These are phyloP conservation scores for Petasospora rhodanensis DNA, from an alignment of 1,139 yeast species.

Conservation along the genomic window DNA sequence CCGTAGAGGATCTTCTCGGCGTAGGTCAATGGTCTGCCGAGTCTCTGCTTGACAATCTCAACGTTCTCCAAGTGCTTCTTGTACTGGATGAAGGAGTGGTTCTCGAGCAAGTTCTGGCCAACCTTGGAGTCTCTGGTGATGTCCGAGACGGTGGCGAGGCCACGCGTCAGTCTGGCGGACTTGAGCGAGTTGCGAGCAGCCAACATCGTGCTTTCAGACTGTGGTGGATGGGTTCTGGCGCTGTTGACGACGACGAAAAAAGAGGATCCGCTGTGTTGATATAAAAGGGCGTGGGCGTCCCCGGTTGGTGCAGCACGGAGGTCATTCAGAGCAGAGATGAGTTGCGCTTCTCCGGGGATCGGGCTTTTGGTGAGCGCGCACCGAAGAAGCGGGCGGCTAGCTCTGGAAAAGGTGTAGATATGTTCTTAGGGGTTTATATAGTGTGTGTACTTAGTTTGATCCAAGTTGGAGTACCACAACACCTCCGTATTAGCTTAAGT, in stretches of 20 bases:
- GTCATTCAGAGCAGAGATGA: slow-evolving; percentile 19
- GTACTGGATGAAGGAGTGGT: slow-evolving; percentile 74
- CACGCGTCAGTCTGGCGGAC: slow-evolving; percentile 45
- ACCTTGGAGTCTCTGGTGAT: slow-evolving; percentile 90
- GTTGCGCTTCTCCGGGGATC: slow-evolving; percentile 16
- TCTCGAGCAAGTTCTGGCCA: slow-evolving; percentile 85
- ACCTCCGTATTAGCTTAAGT: neutral
- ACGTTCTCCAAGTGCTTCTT: slow-evolving; percentile 79
- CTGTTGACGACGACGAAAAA: too few relatives aligned
- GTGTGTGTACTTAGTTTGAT: too few relatives aligned
- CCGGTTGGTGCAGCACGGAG: slow-evolving; percentile 11
- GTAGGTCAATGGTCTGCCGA: slow-evolving; percentile 91
- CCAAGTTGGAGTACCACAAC: too few relatives aligned
- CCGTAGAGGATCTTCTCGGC: slow-evolving; percentile 97
- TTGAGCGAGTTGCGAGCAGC: slow-evolving; percentile 33
- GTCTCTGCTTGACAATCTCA: slow-evolving; percentile 79
- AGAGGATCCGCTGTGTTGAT: slow-evolving; percentile 1
- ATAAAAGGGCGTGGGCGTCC: neutral
- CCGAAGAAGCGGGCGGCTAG: too few relatives aligned
- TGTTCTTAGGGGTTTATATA: neutral
- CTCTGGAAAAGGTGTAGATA: neutral
- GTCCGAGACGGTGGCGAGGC: slow-evolving; percentile 67
- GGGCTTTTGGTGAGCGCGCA: neutral
- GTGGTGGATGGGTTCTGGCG: neutral
- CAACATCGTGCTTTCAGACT: slow-evolving; percentile 26